A percentile compares a stretch with the other conserved stretches of the same genome.
These are phyloP conservation scores for Colletotrichum kahawae DNA, from an alignment of 2,329 filamentous ascomycete species.

Conservation along the genomic window DNA sequence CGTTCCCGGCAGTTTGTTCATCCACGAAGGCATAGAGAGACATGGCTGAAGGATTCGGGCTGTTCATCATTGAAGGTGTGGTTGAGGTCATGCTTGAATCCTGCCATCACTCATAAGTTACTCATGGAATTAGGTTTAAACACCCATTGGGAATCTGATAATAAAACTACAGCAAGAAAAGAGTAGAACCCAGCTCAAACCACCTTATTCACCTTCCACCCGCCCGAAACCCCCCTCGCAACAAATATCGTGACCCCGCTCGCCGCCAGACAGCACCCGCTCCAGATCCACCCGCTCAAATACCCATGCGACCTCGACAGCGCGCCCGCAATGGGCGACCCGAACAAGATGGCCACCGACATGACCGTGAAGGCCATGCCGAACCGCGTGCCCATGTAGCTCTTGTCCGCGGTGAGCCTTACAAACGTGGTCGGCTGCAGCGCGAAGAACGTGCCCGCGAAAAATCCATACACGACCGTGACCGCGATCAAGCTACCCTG, in stretches of 20 bases:
- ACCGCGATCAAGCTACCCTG: slow-evolving; percentile 18
- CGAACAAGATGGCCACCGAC: slow-evolving; percentile 33
- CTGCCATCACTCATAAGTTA: not conserved
- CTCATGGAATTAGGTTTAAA: not conserved
- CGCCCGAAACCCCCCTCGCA: not conserved
- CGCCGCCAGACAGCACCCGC: slow-evolving; percentile 10
- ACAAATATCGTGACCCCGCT: not conserved
- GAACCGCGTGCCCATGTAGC: slow-evolving; percentile 42
- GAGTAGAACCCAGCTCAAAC: not conserved
- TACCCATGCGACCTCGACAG: slow-evolving; percentile 24
- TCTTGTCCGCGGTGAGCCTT: slow-evolving; percentile 32
- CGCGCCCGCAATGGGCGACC: slow-evolving; percentile 34
- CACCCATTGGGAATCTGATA: not conserved
- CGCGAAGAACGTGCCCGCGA: slow-evolving; percentile 39
- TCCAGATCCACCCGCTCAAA: slow-evolving; percentile 19
- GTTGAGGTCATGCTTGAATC: not conserved
- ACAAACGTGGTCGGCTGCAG: slow-evolving; percentile 41
- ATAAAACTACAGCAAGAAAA: no score
- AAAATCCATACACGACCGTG: slow-evolving; percentile 22
- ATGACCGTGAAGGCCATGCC: slow-evolving; percentile 39
- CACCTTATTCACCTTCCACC: slow-evolving; percentile 10
- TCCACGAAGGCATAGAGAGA: not conserved
- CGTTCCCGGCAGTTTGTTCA: not conserved
- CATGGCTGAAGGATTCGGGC: not conserved
- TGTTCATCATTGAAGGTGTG: not conserved